Base-by-base conservation (phyloP, 371 early-diverging fungal species). In the Rhizopus sp. region DNA sequence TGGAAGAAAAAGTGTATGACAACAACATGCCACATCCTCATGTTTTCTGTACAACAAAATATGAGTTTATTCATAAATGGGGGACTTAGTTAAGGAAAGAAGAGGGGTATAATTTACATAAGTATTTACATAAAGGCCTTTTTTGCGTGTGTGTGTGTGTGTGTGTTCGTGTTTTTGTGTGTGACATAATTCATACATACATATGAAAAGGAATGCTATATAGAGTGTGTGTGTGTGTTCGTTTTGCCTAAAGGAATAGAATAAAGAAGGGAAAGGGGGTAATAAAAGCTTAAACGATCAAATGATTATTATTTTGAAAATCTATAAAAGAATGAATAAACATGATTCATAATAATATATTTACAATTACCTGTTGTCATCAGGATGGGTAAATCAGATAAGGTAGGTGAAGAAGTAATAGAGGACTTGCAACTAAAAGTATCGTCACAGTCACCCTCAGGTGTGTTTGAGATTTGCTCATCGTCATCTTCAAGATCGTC, bases 341-440 rank as follows among this genome's bases (percentile, higher is more conserved):
- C 23, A 23, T 23, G 23, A 23, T 23, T 23, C 23, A 23, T 23
- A 23, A 23, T 8, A 13, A 39, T 13, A 10, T 39, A 13, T 8
- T 39, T 13, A 39, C 13, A 39, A 13, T 39, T 39, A 39, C 10
- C 8, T 13, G 13, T 8, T 39, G 13, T 39, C 39, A 39, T 39
- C 15, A 44, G 6, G 15, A 17, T 9, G 15, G 44, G 44, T 17
- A 44, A 44, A 16, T 3, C 15, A 13, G 15, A 15, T n/a, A n/a
- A 4, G 17, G 39, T 32, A 15, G 50, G 35, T 37, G 16, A 13
- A 39, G 53, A 53, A 29, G 38, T 53, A 44, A 35, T 37, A 23
- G 64, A 57, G 7, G 63, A 63, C n/a, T 46, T 50, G 9, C 40
- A 53, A 35, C 64, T 63, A 12, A 53, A 49, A 7, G 40, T 54